These are phyloP conservation scores for Phytophthora cryptogea DNA, from an alignment of 352 stramenopile genomes.

Conservation along the genomic window DNA sequence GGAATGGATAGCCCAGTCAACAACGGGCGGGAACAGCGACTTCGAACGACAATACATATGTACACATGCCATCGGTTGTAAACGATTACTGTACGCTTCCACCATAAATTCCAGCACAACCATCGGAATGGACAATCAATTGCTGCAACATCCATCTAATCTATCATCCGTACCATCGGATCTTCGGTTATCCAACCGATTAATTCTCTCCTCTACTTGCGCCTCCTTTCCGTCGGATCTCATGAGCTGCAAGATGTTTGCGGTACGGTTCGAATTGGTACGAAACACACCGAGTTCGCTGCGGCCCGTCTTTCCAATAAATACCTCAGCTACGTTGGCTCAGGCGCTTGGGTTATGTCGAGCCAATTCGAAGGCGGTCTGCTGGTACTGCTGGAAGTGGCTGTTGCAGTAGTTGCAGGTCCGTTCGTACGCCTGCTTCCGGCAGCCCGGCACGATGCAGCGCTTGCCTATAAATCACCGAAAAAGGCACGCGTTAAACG, in stretches of 20 bases:
- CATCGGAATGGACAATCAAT: too few species aligned
- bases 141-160: too few species aligned
- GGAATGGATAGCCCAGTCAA: too few species aligned
- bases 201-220: conserved; percentile 11
- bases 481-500: background rate
- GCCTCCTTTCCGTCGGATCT: conserved; percentile 18
- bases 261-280: background rate
- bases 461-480: conserved; percentile 38
- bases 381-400: conserved; percentile 47
- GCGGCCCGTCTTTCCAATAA: conserved; percentile 11
- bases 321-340: conserved; percentile 9
- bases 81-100: too few species aligned
- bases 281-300: background rate
- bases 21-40: too few species aligned
- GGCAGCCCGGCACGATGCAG: conserved; percentile 51
- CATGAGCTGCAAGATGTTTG: background rate
- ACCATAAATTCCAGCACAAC: too few species aligned
- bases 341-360: conserved; percentile 4
- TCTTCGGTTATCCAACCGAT: too few species aligned
- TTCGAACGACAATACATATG: too few species aligned
- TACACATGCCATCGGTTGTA: too few species aligned
- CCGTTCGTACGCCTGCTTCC: conserved; percentile 62
- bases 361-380: conserved; percentile 12
- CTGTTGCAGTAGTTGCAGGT: conserved; percentile 71
- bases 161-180: too few species aligned